phyloP scores from a whole-genome alignment of 2,329 filamentous ascomycete species.

The Lojkania enalia region DNA sequence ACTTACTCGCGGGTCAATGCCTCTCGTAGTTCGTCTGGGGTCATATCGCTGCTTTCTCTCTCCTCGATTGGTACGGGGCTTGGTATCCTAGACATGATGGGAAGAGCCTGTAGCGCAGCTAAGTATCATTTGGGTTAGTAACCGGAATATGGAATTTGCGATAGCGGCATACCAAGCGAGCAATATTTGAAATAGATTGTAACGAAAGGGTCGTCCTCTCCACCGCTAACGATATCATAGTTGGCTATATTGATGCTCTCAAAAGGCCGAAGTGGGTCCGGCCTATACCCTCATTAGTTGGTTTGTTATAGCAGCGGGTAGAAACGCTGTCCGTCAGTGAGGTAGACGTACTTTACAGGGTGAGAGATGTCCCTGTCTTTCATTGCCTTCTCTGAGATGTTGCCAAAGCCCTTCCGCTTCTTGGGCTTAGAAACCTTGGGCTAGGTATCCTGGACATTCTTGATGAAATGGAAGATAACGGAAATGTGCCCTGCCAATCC shows the following conservation, averaged over 20 bases:
- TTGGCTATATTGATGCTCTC: background rate
- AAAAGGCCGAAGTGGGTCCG: too few species aligned
- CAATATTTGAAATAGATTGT: conserved; percentile 22
- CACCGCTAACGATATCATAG: background rate
- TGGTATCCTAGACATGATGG: conserved; percentile 23
- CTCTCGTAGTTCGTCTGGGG: background rate
- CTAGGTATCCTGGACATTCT: background rate
- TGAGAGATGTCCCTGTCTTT: conserved; percentile 24
- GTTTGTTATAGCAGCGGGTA: conserved; percentile 6
- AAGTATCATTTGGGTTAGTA: background rate
- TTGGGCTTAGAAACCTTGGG: background rate
- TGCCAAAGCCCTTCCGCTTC: background rate
- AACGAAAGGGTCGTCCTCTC: conserved; percentile 12
- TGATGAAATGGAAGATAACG: background rate
- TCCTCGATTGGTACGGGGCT: conserved; percentile 13
- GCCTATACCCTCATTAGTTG: too few species aligned
- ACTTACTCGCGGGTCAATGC: background rate
- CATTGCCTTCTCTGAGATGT: conserved; percentile 27
- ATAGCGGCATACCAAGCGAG: conserved; percentile 12
- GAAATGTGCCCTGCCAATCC: conserved; percentile 11
- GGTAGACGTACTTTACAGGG: conserved; percentile 10
- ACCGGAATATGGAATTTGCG: background rate
- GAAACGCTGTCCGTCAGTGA: background rate
- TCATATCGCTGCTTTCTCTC: background rate
- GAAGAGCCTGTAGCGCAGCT: conserved; percentile 23